Percentiles rank a stretch among this genome's conserved stretches.
phyloP scores from a whole-genome alignment of 768 basidiomycete species.

The Hortiboletus campestris region DNA sequence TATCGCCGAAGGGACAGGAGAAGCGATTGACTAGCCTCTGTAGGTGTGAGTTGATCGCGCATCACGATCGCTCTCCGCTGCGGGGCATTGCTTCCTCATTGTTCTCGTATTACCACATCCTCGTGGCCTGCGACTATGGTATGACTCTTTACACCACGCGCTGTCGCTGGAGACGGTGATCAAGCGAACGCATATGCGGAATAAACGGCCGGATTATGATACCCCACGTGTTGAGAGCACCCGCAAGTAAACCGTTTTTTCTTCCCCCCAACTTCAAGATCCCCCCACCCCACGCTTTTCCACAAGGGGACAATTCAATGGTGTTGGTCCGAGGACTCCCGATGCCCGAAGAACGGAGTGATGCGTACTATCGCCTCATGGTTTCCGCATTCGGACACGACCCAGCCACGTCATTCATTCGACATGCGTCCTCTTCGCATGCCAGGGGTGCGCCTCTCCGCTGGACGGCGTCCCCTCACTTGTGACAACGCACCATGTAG shows the following conservation, averaged over 20 bases:
- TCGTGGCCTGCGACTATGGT: neutral
- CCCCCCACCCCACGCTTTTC: neutral
- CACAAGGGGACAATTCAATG: neutral
- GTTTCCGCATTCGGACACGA: slow-evolving; percentile 7
- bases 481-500: neutral
- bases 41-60: slow-evolving; percentile 3
- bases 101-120: slow-evolving; percentile 8
- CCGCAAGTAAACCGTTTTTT: neutral
- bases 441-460: slow-evolving; percentile 1
- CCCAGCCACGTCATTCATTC: slow-evolving; percentile 8
- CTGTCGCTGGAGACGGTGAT: neutral
- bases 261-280: neutral
- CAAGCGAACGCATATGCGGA: neutral
- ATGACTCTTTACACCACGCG: neutral
- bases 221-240: slow-evolving; percentile 8
- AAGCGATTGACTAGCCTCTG: slow-evolving; percentile 17
- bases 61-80: slow-evolving; percentile 5
- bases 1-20: slow-evolving; percentile 20
- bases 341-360: neutral
- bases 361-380: slow-evolving; percentile 19
- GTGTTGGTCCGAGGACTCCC: slow-evolving; percentile 15
- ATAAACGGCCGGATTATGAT: neutral
- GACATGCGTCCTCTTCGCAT: neutral
- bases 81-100: slow-evolving; percentile 19
- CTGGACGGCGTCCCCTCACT: neutral